Conservation (phyloP, 2,329 filamentous ascomycete genomes). For the Trematosphaeria pertusa region DNA sequence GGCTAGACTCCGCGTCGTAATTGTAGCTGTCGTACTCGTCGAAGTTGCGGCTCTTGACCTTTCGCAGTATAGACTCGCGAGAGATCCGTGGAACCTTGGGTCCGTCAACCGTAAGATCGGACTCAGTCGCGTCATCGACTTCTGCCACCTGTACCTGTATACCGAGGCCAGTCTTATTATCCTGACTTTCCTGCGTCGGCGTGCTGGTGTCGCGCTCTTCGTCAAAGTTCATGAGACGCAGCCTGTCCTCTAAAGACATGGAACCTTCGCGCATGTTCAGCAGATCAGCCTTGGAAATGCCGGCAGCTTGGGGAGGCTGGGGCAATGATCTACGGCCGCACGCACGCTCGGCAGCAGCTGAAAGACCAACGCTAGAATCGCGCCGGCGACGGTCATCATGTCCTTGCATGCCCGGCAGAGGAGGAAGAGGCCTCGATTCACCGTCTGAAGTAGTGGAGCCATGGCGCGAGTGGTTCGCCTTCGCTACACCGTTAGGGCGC, state of each 20-base stretch:
- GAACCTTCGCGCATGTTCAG: slow-evolving; percentile 74
- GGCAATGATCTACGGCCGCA: slow-evolving; percentile 74
- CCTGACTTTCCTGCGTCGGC: slow-evolving; percentile 45
- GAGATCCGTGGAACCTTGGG: slow-evolving; percentile 82
- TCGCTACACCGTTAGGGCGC: slow-evolving; percentile 51
- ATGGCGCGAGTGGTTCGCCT: slow-evolving; percentile 60
- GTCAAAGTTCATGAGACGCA: slow-evolving; percentile 84
- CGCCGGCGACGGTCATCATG: slow-evolving; percentile 60
- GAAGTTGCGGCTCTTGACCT: slow-evolving; percentile 72
- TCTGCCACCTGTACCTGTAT: slow-evolving; percentile 44
- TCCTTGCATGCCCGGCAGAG: slow-evolving; percentile 74
- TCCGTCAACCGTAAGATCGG: slow-evolving; percentile 50
- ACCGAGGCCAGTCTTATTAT: slow-evolving; percentile 33
- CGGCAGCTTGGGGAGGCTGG: slow-evolving; percentile 71
- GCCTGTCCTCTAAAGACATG: slow-evolving; percentile 84
- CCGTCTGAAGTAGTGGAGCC: slow-evolving; percentile 80
- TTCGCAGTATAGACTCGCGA: slow-evolving; percentile 88
- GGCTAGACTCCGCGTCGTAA: slow-evolving; percentile 58
- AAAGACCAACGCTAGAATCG: slow-evolving; percentile 68
- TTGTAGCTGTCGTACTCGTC: slow-evolving; percentile 53
- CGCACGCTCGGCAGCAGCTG: slow-evolving; percentile 75
- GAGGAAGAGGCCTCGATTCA: slow-evolving; percentile 84
- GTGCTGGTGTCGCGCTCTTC: slow-evolving; percentile 56
- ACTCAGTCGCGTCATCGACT: slow-evolving; percentile 42
- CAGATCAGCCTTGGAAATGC: slow-evolving; percentile 77